Evolutionary conservation across 768 basidiomycete species (phyloP).

Genomic region (Mycena epipterygia): DNA sequence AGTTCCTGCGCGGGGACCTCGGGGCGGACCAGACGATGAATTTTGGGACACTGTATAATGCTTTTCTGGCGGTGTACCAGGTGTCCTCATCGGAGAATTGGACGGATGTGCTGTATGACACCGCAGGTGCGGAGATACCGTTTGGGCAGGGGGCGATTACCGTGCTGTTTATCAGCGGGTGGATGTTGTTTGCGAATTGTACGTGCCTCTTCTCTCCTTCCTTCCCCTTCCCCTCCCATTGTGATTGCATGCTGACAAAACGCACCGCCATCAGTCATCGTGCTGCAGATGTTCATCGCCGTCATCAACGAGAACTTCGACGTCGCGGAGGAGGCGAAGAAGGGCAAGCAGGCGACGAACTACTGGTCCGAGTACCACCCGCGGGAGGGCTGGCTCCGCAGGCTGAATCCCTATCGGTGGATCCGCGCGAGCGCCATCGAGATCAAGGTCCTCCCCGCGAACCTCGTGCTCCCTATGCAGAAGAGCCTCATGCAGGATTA

Average conservation of each 20-base stretch:
- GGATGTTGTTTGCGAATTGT: constrained; percentile 96
- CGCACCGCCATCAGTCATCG: constrained; percentile 82
- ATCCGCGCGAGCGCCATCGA: constrained; percentile 79
- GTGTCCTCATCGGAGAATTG: constrained; percentile 96
- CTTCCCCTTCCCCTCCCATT: neutral
- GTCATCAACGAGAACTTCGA: constrained; percentile 97
- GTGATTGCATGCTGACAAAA: neutral
- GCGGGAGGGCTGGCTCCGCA: neutral
- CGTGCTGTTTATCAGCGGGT: constrained; percentile 79
- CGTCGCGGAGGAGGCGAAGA: constrained; percentile 92
- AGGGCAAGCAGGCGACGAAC: constrained; percentile 80
- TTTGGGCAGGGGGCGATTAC: constrained; percentile 80
- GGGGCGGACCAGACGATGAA: constrained; percentile 66
- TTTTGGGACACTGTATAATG: constrained; percentile 86
- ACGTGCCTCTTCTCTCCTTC: constrained; percentile 52
- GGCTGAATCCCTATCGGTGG: constrained; percentile 89
- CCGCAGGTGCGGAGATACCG: constrained; percentile 69
- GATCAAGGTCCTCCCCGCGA: constrained; percentile 79
- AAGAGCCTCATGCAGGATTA: constrained; percentile 79
- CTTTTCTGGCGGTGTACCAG: constrained; percentile 90
- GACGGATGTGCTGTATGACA: constrained; percentile 79
- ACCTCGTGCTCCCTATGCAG: constrained; percentile 84
- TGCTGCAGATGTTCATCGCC: constrained; percentile 96
- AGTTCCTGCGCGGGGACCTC: constrained; percentile 90
- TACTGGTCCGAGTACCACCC: constrained; percentile 61